Evolutionary conservation across 2,329 filamentous ascomycete species (phyloP).

Genomic region (Hypoxylon sp.): DNA sequence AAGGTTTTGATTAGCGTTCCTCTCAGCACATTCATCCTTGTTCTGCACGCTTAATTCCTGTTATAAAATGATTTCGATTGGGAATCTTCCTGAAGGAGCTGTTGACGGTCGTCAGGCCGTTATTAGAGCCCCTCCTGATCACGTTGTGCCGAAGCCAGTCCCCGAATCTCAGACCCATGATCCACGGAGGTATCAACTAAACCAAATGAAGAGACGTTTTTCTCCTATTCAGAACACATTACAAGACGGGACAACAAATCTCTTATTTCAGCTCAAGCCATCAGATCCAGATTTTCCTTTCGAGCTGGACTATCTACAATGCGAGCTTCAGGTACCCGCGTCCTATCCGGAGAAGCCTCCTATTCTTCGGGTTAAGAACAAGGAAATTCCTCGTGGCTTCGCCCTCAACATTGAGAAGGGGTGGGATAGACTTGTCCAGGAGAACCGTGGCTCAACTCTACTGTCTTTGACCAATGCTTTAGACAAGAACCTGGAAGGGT

Average conservation of each 20-base stretch:
- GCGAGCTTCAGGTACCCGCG: conserved; percentile 74
- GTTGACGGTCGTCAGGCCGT: conserved; percentile 63
- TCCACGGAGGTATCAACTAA: conserved; percentile 80
- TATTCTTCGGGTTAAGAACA: conserved; percentile 74
- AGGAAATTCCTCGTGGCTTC: conserved; percentile 78
- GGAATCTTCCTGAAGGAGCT: conserved; percentile 48
- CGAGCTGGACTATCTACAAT: conserved; percentile 78
- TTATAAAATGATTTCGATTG: conserved; percentile 59
- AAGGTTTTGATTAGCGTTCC: conserved; percentile 13
- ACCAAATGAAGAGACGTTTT: conserved; percentile 79
- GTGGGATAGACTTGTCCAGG: conserved; percentile 75
- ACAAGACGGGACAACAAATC: conserved; percentile 65
- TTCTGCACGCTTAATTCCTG: not conserved
- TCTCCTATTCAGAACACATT: conserved; percentile 62
- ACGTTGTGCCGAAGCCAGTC: conserved; percentile 75
- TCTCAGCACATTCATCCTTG: conserved; percentile 7
- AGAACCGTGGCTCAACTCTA: conserved; percentile 70
- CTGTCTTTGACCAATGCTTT: conserved; percentile 77
- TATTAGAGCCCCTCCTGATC: conserved; percentile 60
- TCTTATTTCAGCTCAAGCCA: conserved; percentile 76
- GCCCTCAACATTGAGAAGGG: conserved; percentile 83
- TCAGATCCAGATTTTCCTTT: conserved; percentile 90
- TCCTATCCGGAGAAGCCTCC: conserved; percentile 73
- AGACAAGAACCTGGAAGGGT: conserved; percentile 78
- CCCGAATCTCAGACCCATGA: conserved; percentile 75